Percentiles rank a stretch among this genome's conserved stretches.
Conservation (phyloP, 345 rosid species). For the Trapa incisa region DNA sequence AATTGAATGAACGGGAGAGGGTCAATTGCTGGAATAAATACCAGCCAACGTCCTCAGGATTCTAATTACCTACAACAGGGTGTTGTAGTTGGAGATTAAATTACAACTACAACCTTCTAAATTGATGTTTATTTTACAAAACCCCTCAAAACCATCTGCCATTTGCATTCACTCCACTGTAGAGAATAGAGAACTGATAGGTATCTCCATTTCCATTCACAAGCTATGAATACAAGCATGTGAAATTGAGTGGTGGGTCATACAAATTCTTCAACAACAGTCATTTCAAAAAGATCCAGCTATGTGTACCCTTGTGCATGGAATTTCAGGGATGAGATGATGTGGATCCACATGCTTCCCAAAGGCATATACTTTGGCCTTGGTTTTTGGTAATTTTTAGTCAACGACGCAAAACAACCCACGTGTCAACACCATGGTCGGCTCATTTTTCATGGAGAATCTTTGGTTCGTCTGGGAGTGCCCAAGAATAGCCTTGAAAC, state of each 20-base stretch:
- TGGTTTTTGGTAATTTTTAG: neutral
- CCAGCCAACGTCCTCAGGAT: neutral
- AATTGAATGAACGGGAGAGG: neutral
- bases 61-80: neutral
- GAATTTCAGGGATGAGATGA: neutral
- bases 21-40: neutral
- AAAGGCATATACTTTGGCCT: neutral
- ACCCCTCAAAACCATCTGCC: neutral
- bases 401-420: conserved; percentile 1
- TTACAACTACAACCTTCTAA: neutral
- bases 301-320: neutral
- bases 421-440: conserved; percentile 4
- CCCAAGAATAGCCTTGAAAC: conserved; percentile 5
- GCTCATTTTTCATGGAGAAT: conserved; percentile 2
- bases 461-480: neutral
- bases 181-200: too few relatives aligned
- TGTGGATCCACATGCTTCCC: neutral
- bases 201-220: too few relatives aligned
- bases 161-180: too few relatives aligned
- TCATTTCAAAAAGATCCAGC: too few relatives aligned
- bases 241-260: too few relatives aligned
- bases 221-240: too few relatives aligned
- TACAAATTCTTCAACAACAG: too few relatives aligned
- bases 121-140: neutral
- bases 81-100: neutral